These are phyloP conservation scores for Copromyces sp. DNA, from an alignment of 495 filamentous ascomycete species.

Conservation along the genomic window DNA sequence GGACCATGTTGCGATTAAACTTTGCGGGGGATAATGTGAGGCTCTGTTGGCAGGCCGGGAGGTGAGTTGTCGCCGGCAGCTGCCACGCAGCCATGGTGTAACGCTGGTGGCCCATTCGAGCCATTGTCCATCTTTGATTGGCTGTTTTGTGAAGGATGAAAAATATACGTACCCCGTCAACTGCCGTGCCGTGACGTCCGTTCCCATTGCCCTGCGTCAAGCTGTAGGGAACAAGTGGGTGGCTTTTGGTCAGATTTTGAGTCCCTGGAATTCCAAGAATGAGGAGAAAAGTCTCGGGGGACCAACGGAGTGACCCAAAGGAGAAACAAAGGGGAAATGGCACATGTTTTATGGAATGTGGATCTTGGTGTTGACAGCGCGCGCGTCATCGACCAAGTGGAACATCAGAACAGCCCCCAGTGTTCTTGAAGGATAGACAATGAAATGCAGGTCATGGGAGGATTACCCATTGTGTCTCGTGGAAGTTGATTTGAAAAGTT, in stretches of 20 bases:
- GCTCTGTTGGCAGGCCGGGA: not conserved
- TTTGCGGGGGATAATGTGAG: not conserved
- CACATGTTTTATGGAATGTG: not conserved
- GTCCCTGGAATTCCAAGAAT: not conserved
- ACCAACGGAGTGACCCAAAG: not conserved
- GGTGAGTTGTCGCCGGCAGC: not conserved
- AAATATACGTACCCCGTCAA: not conserved
- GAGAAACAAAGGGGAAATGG: not conserved
- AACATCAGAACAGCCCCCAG: not conserved
- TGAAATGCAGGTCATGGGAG: not conserved
- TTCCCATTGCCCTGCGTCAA: not conserved
- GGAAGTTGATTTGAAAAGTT: not conserved
- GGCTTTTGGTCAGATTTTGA: not conserved
- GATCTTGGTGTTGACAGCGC: not conserved
- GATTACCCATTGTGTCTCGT: not conserved
- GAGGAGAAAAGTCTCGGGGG: not conserved
- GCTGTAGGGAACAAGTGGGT: not conserved
- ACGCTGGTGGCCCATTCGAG: not conserved
- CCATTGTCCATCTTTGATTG: not conserved
- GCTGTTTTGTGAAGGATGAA: not conserved
- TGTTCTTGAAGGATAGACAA: not conserved
- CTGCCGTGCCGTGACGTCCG: not conserved
- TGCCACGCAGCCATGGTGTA: not conserved
- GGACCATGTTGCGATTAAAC: not conserved
- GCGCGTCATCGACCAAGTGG: not conserved